phyloP scores from a whole-genome alignment of 306 rosid species.

The Malus fusca region DNA sequence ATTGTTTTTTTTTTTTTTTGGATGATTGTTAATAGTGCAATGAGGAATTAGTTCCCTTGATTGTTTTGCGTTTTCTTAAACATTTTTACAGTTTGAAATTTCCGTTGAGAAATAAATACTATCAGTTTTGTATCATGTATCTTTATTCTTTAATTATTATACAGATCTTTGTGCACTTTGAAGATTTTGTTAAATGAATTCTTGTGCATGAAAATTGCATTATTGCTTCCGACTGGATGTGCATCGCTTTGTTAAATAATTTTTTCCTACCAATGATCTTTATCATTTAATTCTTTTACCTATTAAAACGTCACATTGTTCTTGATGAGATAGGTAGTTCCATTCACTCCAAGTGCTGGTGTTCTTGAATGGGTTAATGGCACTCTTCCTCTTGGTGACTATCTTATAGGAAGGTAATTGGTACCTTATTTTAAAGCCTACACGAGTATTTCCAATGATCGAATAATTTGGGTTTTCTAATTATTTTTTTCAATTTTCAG shows the following conservation, averaged over 20 bases:
- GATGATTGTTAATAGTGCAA: neutral
- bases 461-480: conserved; percentile 6
- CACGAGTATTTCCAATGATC: conserved; percentile 4
- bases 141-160: neutral
- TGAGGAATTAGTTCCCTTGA: neutral
- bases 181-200: neutral
- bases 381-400: conserved; percentile 89
- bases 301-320: neutral
- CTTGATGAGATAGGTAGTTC: conserved; percentile 59
- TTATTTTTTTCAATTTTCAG: conserved; percentile 29
- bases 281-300: neutral
- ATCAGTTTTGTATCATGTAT: neutral
- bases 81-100: neutral
- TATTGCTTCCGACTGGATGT: neutral
- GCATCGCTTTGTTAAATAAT: neutral
- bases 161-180: neutral
- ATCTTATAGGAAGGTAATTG: conserved; percentile 80
- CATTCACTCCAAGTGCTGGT: conserved; percentile 99
- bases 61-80: neutral
- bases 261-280: neutral
- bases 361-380: conserved; percentile 98
- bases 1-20: neutral
- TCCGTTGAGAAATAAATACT: neutral
- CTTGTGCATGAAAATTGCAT: neutral
- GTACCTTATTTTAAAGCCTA: neutral